Evolutionary conservation across 768 basidiomycete species (phyloP), one percentile per base, ranked within the genome.

Genomic region (Macrolepiota dolichaula): DNA sequence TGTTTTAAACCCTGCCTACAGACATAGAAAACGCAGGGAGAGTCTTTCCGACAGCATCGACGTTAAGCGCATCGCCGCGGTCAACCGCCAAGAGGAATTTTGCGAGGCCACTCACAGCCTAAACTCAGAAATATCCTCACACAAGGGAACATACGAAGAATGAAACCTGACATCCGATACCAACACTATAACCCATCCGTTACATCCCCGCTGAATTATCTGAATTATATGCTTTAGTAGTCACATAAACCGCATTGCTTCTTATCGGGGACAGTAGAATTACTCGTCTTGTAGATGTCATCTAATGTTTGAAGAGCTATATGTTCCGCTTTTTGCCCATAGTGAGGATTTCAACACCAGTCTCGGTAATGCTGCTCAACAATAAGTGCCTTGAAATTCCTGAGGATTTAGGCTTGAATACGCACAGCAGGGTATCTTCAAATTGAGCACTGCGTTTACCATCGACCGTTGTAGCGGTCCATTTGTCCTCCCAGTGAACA

Each of bases 391-490:
- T 51, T 12, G 29, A 7, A 32, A 3, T 32, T 32, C 22, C 25
- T 9, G n/a, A 50, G 29, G 12, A 42, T 19, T 58, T 15, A 53
- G 15, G 22, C 37, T 44, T 25, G 38, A n/a, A 53, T 40, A 83
- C 94, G 67, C 69, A 96, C 95, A 99, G 73, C 37, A 99, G 77
- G 0, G 96, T 98, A 69, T 99, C 97, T 72, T 99, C 97, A 70
- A 98, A 99, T 69, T 99, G 97, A 1, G 97, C 97, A 62, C 92
- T 95, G 59, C 83, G 79, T 72, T 90, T 91, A 24, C 95, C 96
- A 73, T 98, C 96, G 12, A 82, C 74, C 4, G 97, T 99, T 22
- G 90, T 93, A 1, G 96, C 94, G 2, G 96, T 98, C 96, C 96
- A 98, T 69, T 94, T 88, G 72, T 96, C 94, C 35, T 89, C 89